Conservation (phyloP, 139 green algal species). For the Tetradesmus obliquus region DNA sequence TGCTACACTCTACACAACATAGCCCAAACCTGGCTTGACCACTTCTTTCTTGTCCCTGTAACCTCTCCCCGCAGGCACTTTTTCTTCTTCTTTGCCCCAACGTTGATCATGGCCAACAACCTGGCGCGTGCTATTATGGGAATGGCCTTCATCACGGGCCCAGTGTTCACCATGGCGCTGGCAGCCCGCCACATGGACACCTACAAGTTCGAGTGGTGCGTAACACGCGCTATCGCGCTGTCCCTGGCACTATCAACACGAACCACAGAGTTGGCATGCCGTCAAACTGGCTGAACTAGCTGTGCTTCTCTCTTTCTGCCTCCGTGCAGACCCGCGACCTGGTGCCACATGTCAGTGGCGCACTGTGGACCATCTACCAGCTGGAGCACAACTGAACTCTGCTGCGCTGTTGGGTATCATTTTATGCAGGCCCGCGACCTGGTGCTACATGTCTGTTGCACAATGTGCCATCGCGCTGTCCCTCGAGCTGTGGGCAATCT, state of each 20-base stretch:
- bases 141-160: not conserved
- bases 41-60: no score
- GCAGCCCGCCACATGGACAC: not conserved
- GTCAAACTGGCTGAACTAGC: not conserved
- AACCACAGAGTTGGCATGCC: no score
- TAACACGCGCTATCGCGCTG: not conserved
- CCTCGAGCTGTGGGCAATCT: not conserved
- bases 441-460: conserved; percentile 32
- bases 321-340: not conserved
- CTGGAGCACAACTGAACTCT: not conserved
- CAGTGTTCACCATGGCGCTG: conserved; percentile 1
- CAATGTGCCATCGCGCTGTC: conserved; percentile 14
- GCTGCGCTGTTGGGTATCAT: no score
- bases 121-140: not conserved
- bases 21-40: no score
- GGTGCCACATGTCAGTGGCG: conserved; percentile 31
- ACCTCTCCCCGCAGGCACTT: not conserved
- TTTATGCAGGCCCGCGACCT: not conserved
- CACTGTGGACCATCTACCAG: not conserved
- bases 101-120: conserved; percentile 30
- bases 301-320: not conserved
- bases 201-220: conserved; percentile 1
- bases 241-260: no score
- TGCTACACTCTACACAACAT: no score
- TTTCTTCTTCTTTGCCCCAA: conserved; percentile 33